phyloP scores from a whole-genome alignment of 2,329 filamentous ascomycete genomes.

The Lasiodiplodia hormozganensis region DNA sequence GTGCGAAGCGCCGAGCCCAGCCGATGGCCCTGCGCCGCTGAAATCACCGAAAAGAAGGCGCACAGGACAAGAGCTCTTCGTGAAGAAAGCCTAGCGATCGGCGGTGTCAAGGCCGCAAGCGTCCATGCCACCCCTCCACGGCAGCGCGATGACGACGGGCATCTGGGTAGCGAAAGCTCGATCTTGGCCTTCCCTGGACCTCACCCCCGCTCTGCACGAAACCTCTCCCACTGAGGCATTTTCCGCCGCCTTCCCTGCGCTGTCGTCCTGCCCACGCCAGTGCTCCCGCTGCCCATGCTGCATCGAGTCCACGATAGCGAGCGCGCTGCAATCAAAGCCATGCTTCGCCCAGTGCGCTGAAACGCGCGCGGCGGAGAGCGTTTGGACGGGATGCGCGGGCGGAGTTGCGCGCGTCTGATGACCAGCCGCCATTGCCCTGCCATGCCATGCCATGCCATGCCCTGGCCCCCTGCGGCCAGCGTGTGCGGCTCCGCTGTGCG shows the following conservation, averaged over 20 bases:
- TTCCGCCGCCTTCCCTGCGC: constrained; percentile 24
- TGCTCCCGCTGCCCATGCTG: constrained; percentile 26
- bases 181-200: constrained; percentile 16
- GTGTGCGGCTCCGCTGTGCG: constrained; percentile 23
- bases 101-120: constrained; percentile 21
- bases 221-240: constrained; percentile 13
- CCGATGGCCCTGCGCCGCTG: constrained; percentile 20
- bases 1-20: constrained; percentile 21
- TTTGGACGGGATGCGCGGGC: constrained; percentile 12
- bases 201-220: not conserved
- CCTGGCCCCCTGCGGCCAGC: not conserved
- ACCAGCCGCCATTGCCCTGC: not conserved
- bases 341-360: constrained; percentile 26
- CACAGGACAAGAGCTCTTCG: constrained; percentile 22
- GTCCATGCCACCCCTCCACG: constrained; percentile 22
- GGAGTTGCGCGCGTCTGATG: constrained; percentile 19
- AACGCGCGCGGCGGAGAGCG: constrained; percentile 24
- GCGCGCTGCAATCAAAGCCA: constrained; percentile 10
- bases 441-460: not conserved
- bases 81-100: constrained; percentile 24
- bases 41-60: constrained; percentile 24
- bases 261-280: constrained; percentile 6
- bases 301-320: constrained; percentile 22
- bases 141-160: constrained; percentile 22
- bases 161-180: constrained; percentile 16